Evolutionary conservation across 2,329 filamentous ascomycete genomes (phyloP).

Genomic region (Alternaria gansuensis): DNA sequence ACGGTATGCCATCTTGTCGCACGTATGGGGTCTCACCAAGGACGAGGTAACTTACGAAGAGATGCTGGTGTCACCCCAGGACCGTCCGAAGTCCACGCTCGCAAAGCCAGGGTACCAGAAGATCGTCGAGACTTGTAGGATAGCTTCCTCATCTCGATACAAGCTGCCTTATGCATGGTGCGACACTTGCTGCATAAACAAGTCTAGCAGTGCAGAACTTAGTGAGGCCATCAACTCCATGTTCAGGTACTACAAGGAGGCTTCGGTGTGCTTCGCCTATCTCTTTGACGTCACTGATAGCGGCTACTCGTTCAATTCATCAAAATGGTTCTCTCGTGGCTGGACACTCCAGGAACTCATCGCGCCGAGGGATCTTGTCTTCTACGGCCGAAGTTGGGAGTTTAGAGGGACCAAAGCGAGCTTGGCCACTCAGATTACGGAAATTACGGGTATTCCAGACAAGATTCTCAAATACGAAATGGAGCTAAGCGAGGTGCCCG

Average conservation of each 20-base stretch:
- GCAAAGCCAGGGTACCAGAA: constrained; percentile 22
- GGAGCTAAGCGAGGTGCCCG: constrained; percentile 17
- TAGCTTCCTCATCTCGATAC: constrained; percentile 14
- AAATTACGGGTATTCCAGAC: constrained; percentile 19
- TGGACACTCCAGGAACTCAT: constrained; percentile 26
- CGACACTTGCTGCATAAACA: constrained; percentile 33
- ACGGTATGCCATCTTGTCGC: constrained; percentile 24
- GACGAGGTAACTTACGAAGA: constrained; percentile 22
- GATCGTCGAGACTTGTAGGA: constrained; percentile 19
- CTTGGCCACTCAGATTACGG: constrained; percentile 8
- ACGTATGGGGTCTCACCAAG: constrained; percentile 19
- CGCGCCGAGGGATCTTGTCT: constrained; percentile 18
- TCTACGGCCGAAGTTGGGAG: constrained; percentile 18
- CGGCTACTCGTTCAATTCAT: constrained; percentile 12
- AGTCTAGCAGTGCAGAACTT: constrained; percentile 19
- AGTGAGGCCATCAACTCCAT: constrained; percentile 14
- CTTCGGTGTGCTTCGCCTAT: constrained; percentile 22
- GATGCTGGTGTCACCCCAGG: constrained; percentile 9
- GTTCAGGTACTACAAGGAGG: constrained; percentile 25
- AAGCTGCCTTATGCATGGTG: constrained; percentile 23
- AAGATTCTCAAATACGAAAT: constrained; percentile 10
- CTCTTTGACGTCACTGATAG: constrained; percentile 18
- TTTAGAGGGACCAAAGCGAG: constrained; percentile 18
- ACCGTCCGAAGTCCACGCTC: constrained; percentile 11
- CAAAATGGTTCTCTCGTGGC: constrained; percentile 25